Conservation (phyloP, 148 eudicot genomes). For the Fallopia convolvulus region DNA sequence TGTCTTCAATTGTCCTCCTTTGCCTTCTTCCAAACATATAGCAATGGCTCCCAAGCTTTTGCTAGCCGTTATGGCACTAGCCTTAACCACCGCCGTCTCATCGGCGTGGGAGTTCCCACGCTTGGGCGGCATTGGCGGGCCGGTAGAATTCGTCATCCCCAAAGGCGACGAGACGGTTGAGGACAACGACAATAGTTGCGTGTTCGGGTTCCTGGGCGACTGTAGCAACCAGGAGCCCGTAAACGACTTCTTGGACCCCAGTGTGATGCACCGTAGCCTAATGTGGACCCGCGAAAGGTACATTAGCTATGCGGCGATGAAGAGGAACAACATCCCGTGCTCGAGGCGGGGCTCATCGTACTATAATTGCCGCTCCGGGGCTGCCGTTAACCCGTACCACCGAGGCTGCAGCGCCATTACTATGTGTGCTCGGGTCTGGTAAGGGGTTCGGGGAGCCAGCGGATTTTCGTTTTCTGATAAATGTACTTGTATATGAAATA, state of each 20-base stretch:
- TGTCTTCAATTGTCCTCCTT: background rate
- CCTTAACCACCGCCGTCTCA: background rate
- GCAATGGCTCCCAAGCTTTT: conserved; percentile 10
- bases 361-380: conserved; percentile 34
- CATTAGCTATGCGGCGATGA: conserved; percentile 40
- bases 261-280: background rate
- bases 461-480: background rate
- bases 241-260: background rate
- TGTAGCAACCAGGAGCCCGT: background rate
- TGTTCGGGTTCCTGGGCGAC: background rate
- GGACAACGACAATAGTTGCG: background rate
- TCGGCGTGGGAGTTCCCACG: background rate
- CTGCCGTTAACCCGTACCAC: conserved; percentile 33
- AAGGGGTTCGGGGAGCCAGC: background rate
- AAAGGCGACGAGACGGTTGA: background rate
- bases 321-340: conserved; percentile 38
- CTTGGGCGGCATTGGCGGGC: background rate
- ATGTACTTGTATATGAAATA: background rate
- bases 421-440: conserved; percentile 16
- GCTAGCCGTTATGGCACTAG: background rate
- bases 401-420: conserved; percentile 43
- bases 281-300: conserved; percentile 9
- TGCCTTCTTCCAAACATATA: background rate
- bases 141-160: background rate
- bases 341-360: conserved; percentile 37